These are phyloP conservation scores for Globisporangium nagaii DNA, from an alignment of 352 stramenopile genomes.

Conservation along the genomic window DNA sequence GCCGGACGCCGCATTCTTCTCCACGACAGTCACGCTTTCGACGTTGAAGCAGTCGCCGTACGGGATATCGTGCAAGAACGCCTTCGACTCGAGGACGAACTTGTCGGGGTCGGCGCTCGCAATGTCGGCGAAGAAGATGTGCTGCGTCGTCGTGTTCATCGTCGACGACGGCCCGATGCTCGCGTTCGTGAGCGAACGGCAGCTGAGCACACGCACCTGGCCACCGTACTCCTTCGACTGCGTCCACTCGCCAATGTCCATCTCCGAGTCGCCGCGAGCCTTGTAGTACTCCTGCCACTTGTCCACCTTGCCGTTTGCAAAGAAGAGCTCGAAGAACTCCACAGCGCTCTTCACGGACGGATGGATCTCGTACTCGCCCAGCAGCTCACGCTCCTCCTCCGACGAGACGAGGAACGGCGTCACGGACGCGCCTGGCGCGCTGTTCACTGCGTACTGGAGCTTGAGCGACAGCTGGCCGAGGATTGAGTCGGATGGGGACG, in stretches of 20 bases:
- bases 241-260: constrained; percentile 63
- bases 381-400: constrained; percentile 48
- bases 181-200: constrained; percentile 71
- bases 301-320: constrained; percentile 37
- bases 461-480: constrained; percentile 67
- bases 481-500: constrained; percentile 55
- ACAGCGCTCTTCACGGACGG: constrained; percentile 35
- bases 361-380: constrained; percentile 69
- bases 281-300: constrained; percentile 62
- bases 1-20: constrained; percentile 26
- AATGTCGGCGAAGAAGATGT: constrained; percentile 41
- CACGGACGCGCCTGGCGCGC: constrained; percentile 29
- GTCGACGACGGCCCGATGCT: constrained; percentile 77
- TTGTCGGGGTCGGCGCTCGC: constrained; percentile 32
- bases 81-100: constrained; percentile 57
- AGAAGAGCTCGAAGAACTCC: constrained; percentile 70
- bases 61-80: constrained; percentile 78
- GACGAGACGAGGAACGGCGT: constrained; percentile 71
- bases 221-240: constrained; percentile 64
- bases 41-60: constrained; percentile 85
- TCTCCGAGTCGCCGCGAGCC: constrained; percentile 66
- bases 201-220: constrained; percentile 56
- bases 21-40: constrained; percentile 60
- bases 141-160: constrained; percentile 78
- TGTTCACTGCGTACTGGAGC: constrained; percentile 62